phyloP scores from a whole-genome alignment of 106 monocot genomes.

The Dendrobium catenatum region DNA sequence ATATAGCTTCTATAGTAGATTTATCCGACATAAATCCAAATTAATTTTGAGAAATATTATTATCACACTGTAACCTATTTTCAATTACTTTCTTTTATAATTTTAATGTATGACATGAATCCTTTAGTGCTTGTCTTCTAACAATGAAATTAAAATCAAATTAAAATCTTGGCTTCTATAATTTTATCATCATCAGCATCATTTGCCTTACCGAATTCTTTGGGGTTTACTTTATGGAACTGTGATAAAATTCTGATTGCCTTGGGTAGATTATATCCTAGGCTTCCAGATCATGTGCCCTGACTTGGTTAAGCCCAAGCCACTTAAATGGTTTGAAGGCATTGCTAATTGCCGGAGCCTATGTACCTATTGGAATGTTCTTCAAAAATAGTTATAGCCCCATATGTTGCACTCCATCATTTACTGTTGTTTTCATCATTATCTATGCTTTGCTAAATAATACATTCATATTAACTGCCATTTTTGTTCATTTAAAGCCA shows the following conservation, averaged over 20 bases:
- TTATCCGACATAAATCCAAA: too few species aligned
- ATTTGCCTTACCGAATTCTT: too few species aligned
- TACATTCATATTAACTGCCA: neutral
- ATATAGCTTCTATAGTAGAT: too few species aligned
- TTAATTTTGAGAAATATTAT: too few species aligned
- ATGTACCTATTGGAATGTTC: neutral
- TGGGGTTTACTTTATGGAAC: too few species aligned
- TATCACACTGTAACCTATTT: too few species aligned
- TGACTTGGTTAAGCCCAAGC: neutral
- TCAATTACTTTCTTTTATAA: too few species aligned
- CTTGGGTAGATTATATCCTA: too few species aligned
- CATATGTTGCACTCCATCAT: neutral
- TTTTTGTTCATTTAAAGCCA: neutral
- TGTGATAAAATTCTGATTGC: too few species aligned
- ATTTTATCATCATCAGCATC: neutral
- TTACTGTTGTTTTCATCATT: neutral
- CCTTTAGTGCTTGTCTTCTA: neutral
- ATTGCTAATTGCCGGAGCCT: neutral
- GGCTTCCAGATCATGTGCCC: neutral
- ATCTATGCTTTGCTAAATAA: neutral
- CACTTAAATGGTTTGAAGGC: neutral
- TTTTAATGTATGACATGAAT: too few species aligned
- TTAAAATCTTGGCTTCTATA: neutral
- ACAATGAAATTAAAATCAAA: neutral
- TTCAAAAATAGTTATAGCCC: neutral